Evolutionary conservation across 257 asterid genomes (phyloP).

Genomic region (Solanum verrucosum): DNA sequence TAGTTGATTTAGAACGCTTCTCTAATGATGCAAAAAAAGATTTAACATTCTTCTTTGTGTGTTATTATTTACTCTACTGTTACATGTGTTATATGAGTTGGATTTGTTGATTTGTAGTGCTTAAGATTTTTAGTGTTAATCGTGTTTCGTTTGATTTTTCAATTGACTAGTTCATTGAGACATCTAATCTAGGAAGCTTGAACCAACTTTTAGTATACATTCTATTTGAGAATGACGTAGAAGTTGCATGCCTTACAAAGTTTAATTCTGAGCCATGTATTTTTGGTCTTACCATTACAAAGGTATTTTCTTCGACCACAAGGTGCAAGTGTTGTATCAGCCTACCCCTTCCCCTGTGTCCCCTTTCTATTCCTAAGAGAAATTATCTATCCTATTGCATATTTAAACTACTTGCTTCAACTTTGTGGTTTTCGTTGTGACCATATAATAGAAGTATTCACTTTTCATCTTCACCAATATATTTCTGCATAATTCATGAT

Average conservation of each 20-base stretch:
- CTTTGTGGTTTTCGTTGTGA: neutral
- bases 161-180: constrained; percentile 13
- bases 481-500: neutral
- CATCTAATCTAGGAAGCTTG: constrained; percentile 42
- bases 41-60: constrained; percentile 69
- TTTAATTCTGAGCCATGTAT: constrained; percentile 40
- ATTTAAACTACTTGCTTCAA: neutral
- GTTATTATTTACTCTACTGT: constrained; percentile 5
- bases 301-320: constrained; percentile 34
- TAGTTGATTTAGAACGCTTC: constrained; percentile 85
- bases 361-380: neutral
- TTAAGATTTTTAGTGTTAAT: neutral
- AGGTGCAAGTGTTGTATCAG: neutral
- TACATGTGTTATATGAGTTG: neutral
- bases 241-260: constrained; percentile 49
- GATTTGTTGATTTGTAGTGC: neutral
- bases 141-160: neutral
- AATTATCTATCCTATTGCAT: neutral
- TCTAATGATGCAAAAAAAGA: constrained; percentile 89
- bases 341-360: neutral
- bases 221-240: constrained; percentile 61
- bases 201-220: constrained; percentile 67
- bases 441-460: neutral
- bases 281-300: constrained; percentile 48
- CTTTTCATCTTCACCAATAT: neutral